Evolutionary conservation across 139 green algal genomes (phyloP), one percentile per base, ranked within the genome.

Genomic region (Pedinophyceae sp.): DNA sequence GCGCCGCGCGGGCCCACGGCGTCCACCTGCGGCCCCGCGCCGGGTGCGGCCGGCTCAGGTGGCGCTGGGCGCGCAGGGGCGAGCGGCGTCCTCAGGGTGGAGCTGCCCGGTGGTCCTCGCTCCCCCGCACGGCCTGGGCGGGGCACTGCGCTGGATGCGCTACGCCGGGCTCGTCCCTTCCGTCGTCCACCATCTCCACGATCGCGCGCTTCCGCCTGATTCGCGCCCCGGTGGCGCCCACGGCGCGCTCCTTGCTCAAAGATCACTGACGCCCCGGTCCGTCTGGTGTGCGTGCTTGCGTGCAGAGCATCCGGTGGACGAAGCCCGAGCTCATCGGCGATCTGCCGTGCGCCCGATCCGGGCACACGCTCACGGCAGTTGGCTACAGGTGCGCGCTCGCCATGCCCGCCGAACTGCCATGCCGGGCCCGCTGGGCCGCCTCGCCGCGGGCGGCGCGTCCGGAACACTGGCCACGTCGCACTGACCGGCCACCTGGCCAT

Each of bases 281-380:
- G 34, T 13, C 34, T 13, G 34, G 10, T 43, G 7, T 13, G 34
- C 13, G 34, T 43, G 10, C 34, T 43, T 13, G 10, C 34, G 7
- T 13, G 59, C 65, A 75, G 71, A 65, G 47, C 46, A 48, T 79
- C 4, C 50, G 40, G 22, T 79, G 72, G 72, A 62, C 72, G 48
- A 41, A 72, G 15, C 61, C 62, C 4, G 56, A 61, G 13, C 40
- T 68, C 1, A 20, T 53, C 48, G 74, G 71, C 5, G 57, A 62
- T 18, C 58, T 64, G 20, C 81, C 81, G 17, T 68, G 51, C 30
- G 40, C 79, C 1, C 60, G 82, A 19, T 78, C 74, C n/a, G 82
- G 82, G 1, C 82, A 92, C 68, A 76, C 67, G 2, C 82, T 92
- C 60, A 84, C 72, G 3, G 73, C 63, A 2, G 56, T 87, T 2